A percentile compares a stretch with the other conserved stretches of the same genome.
phyloP scores from a whole-genome alignment of 1,284 basidiomycete species.

The Rhodofomes roseus region DNA sequence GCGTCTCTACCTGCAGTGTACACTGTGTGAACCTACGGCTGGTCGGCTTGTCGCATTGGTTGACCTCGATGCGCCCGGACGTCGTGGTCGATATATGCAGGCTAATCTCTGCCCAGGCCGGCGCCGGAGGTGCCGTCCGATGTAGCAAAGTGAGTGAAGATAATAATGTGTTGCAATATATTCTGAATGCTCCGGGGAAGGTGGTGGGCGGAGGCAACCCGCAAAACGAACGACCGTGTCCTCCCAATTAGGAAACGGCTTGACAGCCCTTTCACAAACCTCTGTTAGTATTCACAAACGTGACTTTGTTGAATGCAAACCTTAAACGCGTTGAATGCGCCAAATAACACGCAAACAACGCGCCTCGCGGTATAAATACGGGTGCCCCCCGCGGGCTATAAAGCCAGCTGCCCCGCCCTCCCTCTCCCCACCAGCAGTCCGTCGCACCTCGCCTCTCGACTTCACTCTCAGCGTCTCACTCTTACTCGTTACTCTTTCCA shows the following conservation, averaged over 20 bases:
- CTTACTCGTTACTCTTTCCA: background rate
- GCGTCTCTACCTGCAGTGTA: too few species aligned
- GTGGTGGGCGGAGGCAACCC: background rate
- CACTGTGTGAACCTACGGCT: too few species aligned
- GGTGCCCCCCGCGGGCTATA: background rate
- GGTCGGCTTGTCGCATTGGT: too few species aligned
- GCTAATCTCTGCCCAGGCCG: too few species aligned
- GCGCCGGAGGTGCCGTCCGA: background rate
- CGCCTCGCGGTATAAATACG: background rate
- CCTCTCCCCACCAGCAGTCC: background rate
- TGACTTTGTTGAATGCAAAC: background rate
- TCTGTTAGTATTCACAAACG: background rate
- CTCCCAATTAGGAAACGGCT: background rate
- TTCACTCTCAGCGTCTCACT: background rate
- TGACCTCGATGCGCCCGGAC: too few species aligned
- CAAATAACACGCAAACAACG: background rate
- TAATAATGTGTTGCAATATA: background rate
- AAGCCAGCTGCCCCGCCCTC: background rate
- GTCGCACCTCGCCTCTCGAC: background rate
- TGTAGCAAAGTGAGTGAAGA: background rate
- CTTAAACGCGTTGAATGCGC: background rate
- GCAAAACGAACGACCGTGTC: background rate
- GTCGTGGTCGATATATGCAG: too few species aligned
- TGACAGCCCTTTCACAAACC: background rate
- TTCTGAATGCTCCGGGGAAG: background rate